Base-by-base conservation (phyloP, 371 early-diverging fungal genomes). In the Rhizopus sp. region DNA sequence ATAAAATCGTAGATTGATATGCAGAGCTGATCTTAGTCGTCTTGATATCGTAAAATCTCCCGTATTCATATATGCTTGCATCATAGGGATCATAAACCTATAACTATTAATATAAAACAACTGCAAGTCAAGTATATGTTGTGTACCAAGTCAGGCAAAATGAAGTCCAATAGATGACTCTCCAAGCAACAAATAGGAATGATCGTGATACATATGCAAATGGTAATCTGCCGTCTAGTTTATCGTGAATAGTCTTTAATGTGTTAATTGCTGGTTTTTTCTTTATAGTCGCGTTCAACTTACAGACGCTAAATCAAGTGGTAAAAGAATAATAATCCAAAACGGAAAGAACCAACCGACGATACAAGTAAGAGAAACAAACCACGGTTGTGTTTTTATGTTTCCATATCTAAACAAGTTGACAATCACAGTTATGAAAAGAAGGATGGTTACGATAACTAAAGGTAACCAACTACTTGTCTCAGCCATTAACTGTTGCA, bases 301-400 rank as follows among this genome's bases (percentile, higher is more conserved):
- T 85, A 93, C 94, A 59, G 96, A 95, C 17, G 92, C 84, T 46
- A 96, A 78, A 70, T 95, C 97, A 23, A 97, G 77, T 7, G 96
- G 95, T 31, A 97, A 75, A 16, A 97, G 82, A 50, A 93, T 77
- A 12, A 95, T 84, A 59, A 95, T 92, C 66, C 92, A 87, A 70
- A 96, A 91, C 13, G 96, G 94, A 54, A 93, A 86, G 63, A 89
- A 89, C 93, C 93, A 96, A 33, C 92, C 85, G 52, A 84, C 66
- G 49, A 73, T 75, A 23, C 88, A 78, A 17, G 82, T 78, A 38
- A 76, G 56, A 48, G 84, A 84, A 40, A 89, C 89, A 62, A 87
- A 87, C 88, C 88, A 88, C 46, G 86, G 77, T 41, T 87, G 86
- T 32, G 66, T 72, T 45, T 61, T 72, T 39, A 85, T 70, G 70